Evolutionary conservation across 495 filamentous ascomycete genomes (phyloP).

Genomic region (Daldinia caldariorum): DNA sequence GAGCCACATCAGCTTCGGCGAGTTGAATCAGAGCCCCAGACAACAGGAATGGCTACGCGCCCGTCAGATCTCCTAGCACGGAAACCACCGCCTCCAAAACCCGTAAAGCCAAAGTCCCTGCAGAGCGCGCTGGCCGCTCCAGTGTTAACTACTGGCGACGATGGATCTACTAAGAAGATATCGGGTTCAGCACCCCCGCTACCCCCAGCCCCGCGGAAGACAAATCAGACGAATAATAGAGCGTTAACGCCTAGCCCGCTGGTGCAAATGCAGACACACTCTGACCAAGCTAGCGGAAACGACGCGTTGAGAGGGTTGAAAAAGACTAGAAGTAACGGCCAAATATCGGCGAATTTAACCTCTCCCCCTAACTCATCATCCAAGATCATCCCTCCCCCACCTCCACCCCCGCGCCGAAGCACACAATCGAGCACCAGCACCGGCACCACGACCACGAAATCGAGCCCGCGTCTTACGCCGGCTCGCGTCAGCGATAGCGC

Average conservation of each 20-base stretch:
- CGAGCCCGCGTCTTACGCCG: conserved; percentile 34
- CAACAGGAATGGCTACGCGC: conserved; percentile 47
- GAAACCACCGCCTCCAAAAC: conserved; percentile 66
- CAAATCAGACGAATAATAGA: conserved; percentile 26
- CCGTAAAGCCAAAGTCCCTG: conserved; percentile 73
- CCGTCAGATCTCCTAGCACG: conserved; percentile 49
- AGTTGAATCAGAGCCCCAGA: conserved; percentile 46
- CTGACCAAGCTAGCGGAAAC: conserved; percentile 42
- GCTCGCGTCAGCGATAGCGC: background rate
- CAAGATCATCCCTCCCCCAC: conserved; percentile 30
- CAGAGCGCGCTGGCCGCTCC: conserved; percentile 54
- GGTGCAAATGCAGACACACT: conserved; percentile 48
- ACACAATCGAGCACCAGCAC: conserved; percentile 46
- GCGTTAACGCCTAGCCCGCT: conserved; percentile 44
- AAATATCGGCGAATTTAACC: background rate
- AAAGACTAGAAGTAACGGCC: conserved; percentile 13
- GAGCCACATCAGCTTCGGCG: conserved; percentile 54
- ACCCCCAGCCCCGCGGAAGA: conserved; percentile 41
- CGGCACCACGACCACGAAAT: conserved; percentile 16
- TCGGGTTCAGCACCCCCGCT: conserved; percentile 35
- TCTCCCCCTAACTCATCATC: background rate
- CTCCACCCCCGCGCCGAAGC: conserved; percentile 55
- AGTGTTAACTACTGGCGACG: conserved; percentile 28
- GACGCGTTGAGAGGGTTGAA: conserved; percentile 47
- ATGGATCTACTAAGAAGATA: conserved; percentile 26